These are phyloP conservation scores for Phytophthora sp. DNA, from an alignment of 352 stramenopile species.

Conservation along the genomic window DNA sequence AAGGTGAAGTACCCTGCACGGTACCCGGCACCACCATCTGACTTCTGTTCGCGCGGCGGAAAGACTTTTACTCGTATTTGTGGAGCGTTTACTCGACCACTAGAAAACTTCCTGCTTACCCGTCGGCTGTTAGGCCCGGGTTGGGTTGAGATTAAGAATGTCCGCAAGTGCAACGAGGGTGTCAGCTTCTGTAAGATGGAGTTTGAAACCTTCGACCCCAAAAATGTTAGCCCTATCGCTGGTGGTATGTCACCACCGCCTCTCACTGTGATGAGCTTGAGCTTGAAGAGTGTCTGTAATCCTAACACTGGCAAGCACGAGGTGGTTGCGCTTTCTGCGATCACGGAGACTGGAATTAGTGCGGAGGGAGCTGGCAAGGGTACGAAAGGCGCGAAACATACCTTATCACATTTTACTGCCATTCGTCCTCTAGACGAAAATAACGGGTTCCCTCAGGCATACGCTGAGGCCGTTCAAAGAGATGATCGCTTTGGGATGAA, in stretches of 20 bases:
- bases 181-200: conserved; percentile 96
- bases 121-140: conserved; percentile 97
- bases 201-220: conserved; percentile 92
- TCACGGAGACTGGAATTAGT: conserved; percentile 80
- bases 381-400: conserved; percentile 37
- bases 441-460: conserved; percentile 62
- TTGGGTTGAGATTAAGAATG: conserved; percentile 96
- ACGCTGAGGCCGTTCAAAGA: conserved; percentile 50
- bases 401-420: conserved; percentile 80
- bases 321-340: conserved; percentile 88
- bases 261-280: conserved; percentile 96
- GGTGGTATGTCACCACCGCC: conserved; percentile 83
- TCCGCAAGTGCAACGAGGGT: conserved; percentile 69
- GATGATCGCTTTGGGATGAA: conserved; percentile 73
- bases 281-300: conserved; percentile 98
- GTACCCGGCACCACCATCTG: conserved; percentile 84
- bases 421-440: conserved; percentile 81
- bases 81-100: conserved; percentile 89
- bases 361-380: conserved; percentile 57
- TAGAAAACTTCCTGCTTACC: conserved; percentile 99
- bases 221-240: conserved; percentile 87
- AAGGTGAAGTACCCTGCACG: conserved; percentile 98
- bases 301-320: conserved; percentile 96
- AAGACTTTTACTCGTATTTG: conserved; percentile 96
- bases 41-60: conserved; percentile 90